Percentiles rank a stretch among this genome's conserved stretches.
These are phyloP conservation scores for Tremellales sp. DNA, from an alignment of 1,284 basidiomycete species.

Conservation along the genomic window DNA sequence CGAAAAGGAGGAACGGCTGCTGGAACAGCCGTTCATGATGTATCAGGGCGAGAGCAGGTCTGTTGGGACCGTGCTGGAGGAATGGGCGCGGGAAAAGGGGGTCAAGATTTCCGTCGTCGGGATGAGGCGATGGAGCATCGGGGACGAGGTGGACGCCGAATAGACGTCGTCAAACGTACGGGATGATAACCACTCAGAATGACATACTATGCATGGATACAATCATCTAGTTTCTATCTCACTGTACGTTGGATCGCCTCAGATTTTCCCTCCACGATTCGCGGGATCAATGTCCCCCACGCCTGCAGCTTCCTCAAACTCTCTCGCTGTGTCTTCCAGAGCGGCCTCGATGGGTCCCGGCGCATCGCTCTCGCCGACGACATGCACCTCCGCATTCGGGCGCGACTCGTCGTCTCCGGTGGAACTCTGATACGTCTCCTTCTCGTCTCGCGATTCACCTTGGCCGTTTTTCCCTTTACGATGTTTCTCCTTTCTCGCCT, in stretches of 20 bases:
- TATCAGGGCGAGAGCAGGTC: slow-evolving; percentile 52
- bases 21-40: slow-evolving; percentile 81
- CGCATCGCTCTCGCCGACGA: slow-evolving; percentile 1
- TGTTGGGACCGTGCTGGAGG: slow-evolving; percentile 61
- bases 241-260: no score
- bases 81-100: slow-evolving; percentile 63
- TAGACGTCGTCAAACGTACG: neutral
- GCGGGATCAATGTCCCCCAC: no score
- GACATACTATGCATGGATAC: no score
- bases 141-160: slow-evolving; percentile 24
- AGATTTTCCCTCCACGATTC: no score
- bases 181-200: neutral
- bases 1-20: slow-evolving; percentile 58
- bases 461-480: slow-evolving; percentile 2
- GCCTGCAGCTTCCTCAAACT: slow-evolving; percentile 16
- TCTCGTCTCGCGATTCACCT: neutral
- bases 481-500: slow-evolving; percentile 28
- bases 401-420: neutral
- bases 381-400: neutral
- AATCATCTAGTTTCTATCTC: no score
- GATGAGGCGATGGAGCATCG: slow-evolving; percentile 44
- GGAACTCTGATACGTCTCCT: neutral
- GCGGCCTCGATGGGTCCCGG: slow-evolving; percentile 14
- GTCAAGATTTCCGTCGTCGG: slow-evolving; percentile 39
- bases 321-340: slow-evolving; percentile 16